These are phyloP conservation scores for Pseudogymnoascus sp. DNA, from an alignment of 2,329 filamentous ascomycete species.

Conservation along the genomic window DNA sequence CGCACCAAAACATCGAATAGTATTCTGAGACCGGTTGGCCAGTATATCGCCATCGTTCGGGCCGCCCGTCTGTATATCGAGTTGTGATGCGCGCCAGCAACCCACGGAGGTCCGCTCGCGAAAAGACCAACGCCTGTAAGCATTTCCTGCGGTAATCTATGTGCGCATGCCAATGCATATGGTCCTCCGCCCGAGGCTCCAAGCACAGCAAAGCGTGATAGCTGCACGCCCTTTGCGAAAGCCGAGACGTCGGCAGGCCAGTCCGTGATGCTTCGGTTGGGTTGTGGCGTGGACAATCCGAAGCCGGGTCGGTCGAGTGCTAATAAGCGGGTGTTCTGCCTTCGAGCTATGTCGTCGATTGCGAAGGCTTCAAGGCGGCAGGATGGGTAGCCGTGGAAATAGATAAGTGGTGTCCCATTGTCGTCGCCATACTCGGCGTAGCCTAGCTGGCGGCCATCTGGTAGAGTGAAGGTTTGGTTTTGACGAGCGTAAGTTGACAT, in stretches of 20 bases:
- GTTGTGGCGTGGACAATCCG: constrained; percentile 32
- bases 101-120: not conserved
- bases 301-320: constrained; percentile 36
- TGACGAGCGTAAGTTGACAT: constrained; percentile 8
- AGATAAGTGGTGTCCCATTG: constrained; percentile 23
- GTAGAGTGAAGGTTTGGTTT: constrained; percentile 25
- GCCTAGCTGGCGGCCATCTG: constrained; percentile 34
- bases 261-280: constrained; percentile 23
- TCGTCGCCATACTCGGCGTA: constrained; percentile 32
- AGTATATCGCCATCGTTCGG: not conserved
- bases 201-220: constrained; percentile 35
- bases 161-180: constrained; percentile 38
- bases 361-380: constrained; percentile 32
- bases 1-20: not conserved
- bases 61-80: not conserved
- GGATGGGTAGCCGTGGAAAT: constrained; percentile 36
- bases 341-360: constrained; percentile 23
- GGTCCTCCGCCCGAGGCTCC: constrained; percentile 39
- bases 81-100: not conserved
- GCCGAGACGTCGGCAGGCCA: constrained; percentile 34
- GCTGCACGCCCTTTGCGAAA: constrained; percentile 32
- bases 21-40: not conserved
- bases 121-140: constrained; percentile 4
- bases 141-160: constrained; percentile 25
- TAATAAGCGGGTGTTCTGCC: constrained; percentile 27